Percentiles rank a stretch among this genome's conserved stretches.
phyloP scores from a whole-genome alignment of 108 stramenopile genomes.

The Nannochloropsis salina region DNA sequence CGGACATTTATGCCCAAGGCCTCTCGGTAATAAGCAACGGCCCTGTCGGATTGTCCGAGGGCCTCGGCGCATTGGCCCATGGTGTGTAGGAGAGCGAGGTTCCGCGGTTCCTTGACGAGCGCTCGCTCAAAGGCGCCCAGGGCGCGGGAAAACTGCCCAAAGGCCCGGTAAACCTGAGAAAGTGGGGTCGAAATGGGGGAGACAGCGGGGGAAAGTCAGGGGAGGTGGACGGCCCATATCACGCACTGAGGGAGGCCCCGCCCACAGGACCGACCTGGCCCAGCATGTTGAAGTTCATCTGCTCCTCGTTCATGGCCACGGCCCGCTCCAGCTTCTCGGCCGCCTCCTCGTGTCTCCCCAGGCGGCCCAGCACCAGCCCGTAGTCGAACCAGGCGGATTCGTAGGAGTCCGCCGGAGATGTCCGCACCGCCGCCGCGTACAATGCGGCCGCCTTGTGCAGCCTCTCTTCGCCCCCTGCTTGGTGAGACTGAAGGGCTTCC shows the following conservation, averaged over 20 bases:
- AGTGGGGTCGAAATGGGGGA: background rate
- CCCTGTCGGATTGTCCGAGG: background rate
- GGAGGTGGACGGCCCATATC: background rate
- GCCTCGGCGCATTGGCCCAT: background rate
- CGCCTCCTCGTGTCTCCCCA: slow-evolving; percentile 5
- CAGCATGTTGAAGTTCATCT: background rate
- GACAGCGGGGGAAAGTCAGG: background rate
- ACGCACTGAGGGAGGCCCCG: background rate
- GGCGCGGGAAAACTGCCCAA: slow-evolving; percentile 6
- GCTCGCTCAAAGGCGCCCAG: background rate
- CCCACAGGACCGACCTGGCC: background rate
- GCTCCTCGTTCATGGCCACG: background rate
- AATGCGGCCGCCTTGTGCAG: background rate
- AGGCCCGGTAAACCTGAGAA: background rate
- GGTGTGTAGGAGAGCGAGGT: background rate
- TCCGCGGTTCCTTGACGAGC: background rate
- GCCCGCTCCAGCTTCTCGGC: background rate
- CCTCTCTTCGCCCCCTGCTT: background rate
- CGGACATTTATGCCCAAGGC: background rate
- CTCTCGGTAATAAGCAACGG: background rate
- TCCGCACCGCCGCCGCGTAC: background rate
- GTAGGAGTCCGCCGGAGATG: background rate
- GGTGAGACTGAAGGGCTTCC: background rate
- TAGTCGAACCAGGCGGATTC: slow-evolving; percentile 13
- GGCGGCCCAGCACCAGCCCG: background rate